phyloP scores from a whole-genome alignment of 371 early-diverging fungal genomes.

The Sporodiniella umbellata region DNA sequence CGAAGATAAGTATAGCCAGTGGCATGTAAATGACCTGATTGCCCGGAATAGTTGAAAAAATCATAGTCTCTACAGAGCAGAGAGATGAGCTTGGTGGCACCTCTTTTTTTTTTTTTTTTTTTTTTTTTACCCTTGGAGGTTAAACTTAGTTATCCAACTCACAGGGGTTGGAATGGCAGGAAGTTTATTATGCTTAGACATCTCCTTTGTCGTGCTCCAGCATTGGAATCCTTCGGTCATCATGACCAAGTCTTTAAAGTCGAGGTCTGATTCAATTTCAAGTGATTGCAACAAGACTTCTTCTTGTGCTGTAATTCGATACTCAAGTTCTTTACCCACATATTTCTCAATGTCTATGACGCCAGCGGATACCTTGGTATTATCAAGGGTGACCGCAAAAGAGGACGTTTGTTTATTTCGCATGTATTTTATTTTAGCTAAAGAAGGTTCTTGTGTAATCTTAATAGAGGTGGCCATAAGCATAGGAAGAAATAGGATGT shows the following conservation, averaged over 20 bases:
- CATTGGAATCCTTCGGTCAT: conserved; percentile 58
- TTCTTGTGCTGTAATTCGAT: neutral
- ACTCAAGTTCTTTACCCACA: neutral
- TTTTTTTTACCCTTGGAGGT: conserved; percentile 51
- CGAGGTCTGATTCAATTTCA: conserved; percentile 23
- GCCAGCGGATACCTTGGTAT: too few species aligned
- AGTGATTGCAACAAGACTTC: conserved; percentile 2
- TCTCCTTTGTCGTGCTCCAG: conserved; percentile 48
- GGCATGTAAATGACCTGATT: conserved; percentile 50
- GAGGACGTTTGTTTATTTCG: too few species aligned
- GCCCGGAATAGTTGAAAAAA: conserved; percentile 47
- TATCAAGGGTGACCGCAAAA: too few species aligned
- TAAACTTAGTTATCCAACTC: conserved; percentile 37
- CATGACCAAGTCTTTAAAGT: conserved; percentile 31
- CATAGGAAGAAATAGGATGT: neutral
- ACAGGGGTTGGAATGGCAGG: conserved; percentile 31
- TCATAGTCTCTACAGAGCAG: conserved; percentile 60
- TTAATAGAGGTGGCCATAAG: too few species aligned
- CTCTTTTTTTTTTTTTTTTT: too few species aligned
- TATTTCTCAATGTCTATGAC: too few species aligned
- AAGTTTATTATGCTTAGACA: conserved; percentile 19
- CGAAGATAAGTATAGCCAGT: conserved; percentile 53
- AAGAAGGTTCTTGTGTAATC: too few species aligned
- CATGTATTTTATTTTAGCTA: too few species aligned
- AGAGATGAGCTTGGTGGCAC: too few species aligned